A percentile compares a stretch with the other conserved stretches of the same genome.
Conservation (phyloP, 2,329 filamentous ascomycete species). For the Epichloe scottii region DNA sequence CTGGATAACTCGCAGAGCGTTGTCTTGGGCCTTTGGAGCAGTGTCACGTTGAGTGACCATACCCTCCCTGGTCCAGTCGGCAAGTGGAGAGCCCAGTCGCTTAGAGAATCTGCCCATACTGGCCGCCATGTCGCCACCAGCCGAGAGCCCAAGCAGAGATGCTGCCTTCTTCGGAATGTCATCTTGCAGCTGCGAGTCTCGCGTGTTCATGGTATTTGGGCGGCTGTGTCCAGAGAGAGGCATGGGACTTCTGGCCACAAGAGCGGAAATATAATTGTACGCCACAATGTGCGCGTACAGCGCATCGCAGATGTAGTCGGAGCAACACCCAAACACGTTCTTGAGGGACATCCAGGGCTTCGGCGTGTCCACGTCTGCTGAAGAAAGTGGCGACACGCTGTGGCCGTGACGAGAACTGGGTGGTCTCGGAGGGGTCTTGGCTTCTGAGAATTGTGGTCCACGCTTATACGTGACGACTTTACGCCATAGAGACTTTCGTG, state of each 20-base stretch:
- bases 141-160: constrained; percentile 34
- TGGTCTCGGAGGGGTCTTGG: background rate
- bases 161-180: constrained; percentile 41
- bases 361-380: constrained; percentile 10
- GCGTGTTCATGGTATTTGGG: constrained; percentile 6
- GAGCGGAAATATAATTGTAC: constrained; percentile 42
- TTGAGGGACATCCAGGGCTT: constrained; percentile 33
- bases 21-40: constrained; percentile 17
- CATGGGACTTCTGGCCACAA: constrained; percentile 15
- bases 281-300: constrained; percentile 47
- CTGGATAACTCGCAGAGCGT: constrained; percentile 32
- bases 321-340: constrained; percentile 38
- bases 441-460: constrained; percentile 6
- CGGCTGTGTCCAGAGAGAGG: constrained; percentile 7
- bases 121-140: constrained; percentile 10
- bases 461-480: constrained; percentile 21
- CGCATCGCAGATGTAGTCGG: constrained; percentile 44
- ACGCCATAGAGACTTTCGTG: constrained; percentile 23
- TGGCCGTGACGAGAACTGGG: constrained; percentile 1
- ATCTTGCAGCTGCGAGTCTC: constrained; percentile 16
- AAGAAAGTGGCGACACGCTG: constrained; percentile 8
- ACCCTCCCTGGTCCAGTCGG: constrained; percentile 16
- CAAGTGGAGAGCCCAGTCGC: constrained; percentile 15
- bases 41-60: constrained; percentile 9
- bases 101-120: constrained; percentile 13